phyloP scores from a whole-genome alignment of 306 rosid species.

The Mimosa pudica region DNA sequence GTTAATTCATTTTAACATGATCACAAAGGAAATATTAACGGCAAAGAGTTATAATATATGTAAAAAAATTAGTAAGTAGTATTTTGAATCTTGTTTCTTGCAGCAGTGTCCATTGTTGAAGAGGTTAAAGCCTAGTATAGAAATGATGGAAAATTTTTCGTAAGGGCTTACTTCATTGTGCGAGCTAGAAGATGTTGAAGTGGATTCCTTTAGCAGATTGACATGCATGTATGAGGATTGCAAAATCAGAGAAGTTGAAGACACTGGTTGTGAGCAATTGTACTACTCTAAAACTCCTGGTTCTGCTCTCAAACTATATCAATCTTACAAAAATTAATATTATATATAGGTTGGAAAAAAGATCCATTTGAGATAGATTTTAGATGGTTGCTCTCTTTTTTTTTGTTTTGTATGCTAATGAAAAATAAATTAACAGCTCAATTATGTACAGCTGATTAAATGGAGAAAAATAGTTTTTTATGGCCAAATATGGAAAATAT shows the following conservation, averaged over 20 bases:
- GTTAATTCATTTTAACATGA: not conserved
- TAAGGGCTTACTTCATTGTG: not conserved
- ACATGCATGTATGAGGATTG: not conserved
- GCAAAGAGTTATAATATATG: not conserved
- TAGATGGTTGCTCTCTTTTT: too few species aligned
- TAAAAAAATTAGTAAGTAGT: too few species aligned
- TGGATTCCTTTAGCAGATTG: not conserved
- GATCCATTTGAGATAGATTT: too few species aligned
- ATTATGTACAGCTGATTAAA: too few species aligned
- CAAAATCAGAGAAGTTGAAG: not conserved
- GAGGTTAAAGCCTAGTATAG: not conserved
- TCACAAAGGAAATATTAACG: not conserved
- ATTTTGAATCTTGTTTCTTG: too few species aligned
- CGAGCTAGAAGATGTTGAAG: not conserved
- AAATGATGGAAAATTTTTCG: not conserved
- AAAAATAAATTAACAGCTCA: too few species aligned
- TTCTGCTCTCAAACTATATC: not conserved
- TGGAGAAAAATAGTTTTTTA: too few species aligned
- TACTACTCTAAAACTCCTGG: not conserved
- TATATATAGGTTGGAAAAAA: too few species aligned
- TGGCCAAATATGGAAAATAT: too few species aligned
- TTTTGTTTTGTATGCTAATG: too few species aligned
- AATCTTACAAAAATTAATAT: not conserved
- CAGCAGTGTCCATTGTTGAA: not conserved
- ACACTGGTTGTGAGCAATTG: not conserved